These are phyloP conservation scores for Eucalyptus sp. DNA, from an alignment of 345 rosid genomes.

Conservation along the genomic window DNA sequence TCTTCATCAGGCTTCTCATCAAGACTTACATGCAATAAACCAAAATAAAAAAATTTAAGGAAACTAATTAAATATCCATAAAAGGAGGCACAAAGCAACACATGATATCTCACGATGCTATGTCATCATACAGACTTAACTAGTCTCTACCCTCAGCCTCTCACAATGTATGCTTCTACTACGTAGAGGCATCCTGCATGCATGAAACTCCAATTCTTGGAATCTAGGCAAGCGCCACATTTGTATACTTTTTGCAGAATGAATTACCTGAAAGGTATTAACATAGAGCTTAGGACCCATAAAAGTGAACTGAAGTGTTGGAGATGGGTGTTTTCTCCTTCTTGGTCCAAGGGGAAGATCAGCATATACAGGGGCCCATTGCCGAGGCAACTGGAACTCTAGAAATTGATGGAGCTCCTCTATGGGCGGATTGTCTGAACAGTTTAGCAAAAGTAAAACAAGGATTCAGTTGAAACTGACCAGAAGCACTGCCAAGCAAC, in stretches of 20 bases:
- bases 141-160: background rate
- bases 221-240: background rate
- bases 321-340: constrained; percentile 52
- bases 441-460: background rate
- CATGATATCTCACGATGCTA: background rate
- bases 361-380: constrained; percentile 94
- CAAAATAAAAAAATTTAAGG: background rate
- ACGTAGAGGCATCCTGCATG: background rate
- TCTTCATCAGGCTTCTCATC: background rate
- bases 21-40: background rate
- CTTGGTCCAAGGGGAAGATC: constrained; percentile 82
- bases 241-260: background rate
- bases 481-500: background rate
- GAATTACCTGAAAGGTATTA: constrained; percentile 51
- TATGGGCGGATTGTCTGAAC: constrained; percentile 83
- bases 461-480: background rate
- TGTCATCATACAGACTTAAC: background rate
- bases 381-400: constrained; percentile 92
- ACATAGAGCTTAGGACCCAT: constrained; percentile 94
- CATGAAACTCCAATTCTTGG: background rate
- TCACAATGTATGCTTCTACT: background rate
- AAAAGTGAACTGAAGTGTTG: constrained; percentile 70
- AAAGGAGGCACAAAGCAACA: background rate
- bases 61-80: background rate
- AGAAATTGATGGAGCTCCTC: constrained; percentile 90